phyloP scores from a whole-genome alignment of 345 rosid genomes.

The Bretschneidera sinensis region DNA sequence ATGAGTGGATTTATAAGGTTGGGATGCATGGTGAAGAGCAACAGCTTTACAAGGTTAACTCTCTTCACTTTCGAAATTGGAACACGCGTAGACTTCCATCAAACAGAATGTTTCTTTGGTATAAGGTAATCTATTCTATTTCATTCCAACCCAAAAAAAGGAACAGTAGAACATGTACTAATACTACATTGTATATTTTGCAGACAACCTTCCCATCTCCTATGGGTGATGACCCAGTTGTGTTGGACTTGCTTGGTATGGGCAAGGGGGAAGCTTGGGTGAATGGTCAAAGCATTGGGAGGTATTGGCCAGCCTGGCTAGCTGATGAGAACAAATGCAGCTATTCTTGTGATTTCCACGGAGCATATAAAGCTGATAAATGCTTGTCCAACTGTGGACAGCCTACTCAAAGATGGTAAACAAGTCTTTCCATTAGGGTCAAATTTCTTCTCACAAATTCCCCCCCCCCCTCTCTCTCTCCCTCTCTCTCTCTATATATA shows the following conservation, averaged over 20 bases:
- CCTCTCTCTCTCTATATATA: no score
- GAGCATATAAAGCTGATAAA: slow-evolving; percentile 20
- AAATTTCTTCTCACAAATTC: no score
- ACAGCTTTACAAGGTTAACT: slow-evolving; percentile 14
- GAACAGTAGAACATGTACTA: no score
- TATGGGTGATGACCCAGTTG: slow-evolving; percentile 54
- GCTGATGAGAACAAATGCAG: slow-evolving; percentile 38
- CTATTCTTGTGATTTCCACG: slow-evolving; percentile 45
- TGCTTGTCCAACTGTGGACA: slow-evolving; percentile 48
- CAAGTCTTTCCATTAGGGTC: no score
- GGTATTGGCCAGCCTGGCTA: slow-evolving; percentile 53
- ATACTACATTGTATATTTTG: no score
- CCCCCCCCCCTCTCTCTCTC: no score
- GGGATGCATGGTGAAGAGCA: slow-evolving; percentile 43
- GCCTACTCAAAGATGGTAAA: slow-evolving; percentile 58
- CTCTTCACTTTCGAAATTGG: slow-evolving; percentile 18
- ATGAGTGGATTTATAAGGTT: slow-evolving; percentile 49
- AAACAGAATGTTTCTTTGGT: slow-evolving; percentile 43
- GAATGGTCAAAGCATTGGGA: slow-evolving; percentile 61
- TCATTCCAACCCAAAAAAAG: no score
- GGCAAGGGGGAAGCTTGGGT: slow-evolving; percentile 80
- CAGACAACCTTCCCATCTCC: slow-evolving; percentile 55
- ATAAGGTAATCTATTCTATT: slow-evolving; percentile 37
- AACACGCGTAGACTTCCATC: slow-evolving; percentile 22
- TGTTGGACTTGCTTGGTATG: slow-evolving; percentile 57